phyloP scores from a whole-genome alignment of 441 rosid genomes.

The Gossypium trilobum region DNA sequence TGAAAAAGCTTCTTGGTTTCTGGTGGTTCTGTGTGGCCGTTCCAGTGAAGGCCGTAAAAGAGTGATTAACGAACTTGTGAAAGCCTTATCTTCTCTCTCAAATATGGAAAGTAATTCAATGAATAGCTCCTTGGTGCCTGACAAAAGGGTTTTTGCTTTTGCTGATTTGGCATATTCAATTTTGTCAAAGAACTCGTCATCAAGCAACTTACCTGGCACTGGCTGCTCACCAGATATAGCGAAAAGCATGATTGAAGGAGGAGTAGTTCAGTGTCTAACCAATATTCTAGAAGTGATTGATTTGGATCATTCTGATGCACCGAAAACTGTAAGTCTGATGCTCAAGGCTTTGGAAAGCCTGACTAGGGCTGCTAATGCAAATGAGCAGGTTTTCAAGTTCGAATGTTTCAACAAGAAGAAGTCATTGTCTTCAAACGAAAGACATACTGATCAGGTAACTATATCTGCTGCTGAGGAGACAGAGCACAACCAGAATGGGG shows the following conservation, averaged over 20 bases:
- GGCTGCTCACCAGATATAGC: constrained; percentile 94
- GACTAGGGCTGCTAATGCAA: constrained; percentile 89
- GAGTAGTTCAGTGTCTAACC: constrained; percentile 71
- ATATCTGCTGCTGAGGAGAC: constrained; percentile 36
- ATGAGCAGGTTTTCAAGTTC: constrained; percentile 62
- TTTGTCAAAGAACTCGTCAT: constrained; percentile 79
- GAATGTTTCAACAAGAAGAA: constrained; percentile 65
- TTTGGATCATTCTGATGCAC: constrained; percentile 95
- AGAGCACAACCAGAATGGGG: constrained; percentile 41
- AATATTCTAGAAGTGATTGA: constrained; percentile 77
- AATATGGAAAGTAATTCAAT: constrained; percentile 57
- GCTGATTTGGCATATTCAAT: constrained; percentile 68
- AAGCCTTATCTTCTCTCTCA: constrained; percentile 64
- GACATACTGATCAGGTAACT: constrained; percentile 40
- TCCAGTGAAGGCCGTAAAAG: constrained; percentile 89
- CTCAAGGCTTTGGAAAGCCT: constrained; percentile 83
- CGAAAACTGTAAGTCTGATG: constrained; percentile 74
- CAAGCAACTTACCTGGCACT: constrained; percentile 71
- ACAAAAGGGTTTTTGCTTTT: constrained; percentile 67
- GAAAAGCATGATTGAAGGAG: constrained; percentile 92
- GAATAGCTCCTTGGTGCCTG: constrained; percentile 53
- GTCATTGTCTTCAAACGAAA: constrained; percentile 37
- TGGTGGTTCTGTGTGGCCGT: constrained; percentile 83
- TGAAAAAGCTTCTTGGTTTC: constrained; percentile 84
- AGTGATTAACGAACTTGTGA: constrained; percentile 75